Evolutionary conservation across 371 early-diverging fungal species (phyloP), one percentile per base, ranked within the genome.

Genomic region (Circinella minor): DNA sequence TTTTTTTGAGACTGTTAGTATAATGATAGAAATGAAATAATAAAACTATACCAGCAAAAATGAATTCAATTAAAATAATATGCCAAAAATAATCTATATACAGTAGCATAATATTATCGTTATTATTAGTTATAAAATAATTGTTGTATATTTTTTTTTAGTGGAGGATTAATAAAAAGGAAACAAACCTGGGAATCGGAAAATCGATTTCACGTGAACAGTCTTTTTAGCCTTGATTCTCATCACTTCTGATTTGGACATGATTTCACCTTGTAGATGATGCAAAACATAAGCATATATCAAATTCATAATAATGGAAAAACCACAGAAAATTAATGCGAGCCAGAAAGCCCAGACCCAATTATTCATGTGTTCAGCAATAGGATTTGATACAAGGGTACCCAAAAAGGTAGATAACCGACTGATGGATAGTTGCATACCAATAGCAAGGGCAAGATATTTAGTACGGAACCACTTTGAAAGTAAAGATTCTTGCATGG

Each of bases 271-370:
- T 18, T 78, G 74, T 14, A 81, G 68, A n/a, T 71, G 77, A 39
- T 67, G 71, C 17, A 86, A 76, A 3, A 82, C 74, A 9, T 82
- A 68, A 9, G 81, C 83, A 63, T 87, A 87, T 10, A 82, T 49
- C 18, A 86, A 48, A 43, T 84, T 86, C 76, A 84, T 77, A 10
- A 74, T 27, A 37, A 81, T 77, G 5, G 84, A 82, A 63, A 86
- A 81, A 13, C 70, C 73, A 61, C 86, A 85, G 18, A 88, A 63
- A 39, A 80, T 80, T 43, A 81, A 77, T 0, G 84, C 77, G 0
- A 86, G 67, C 86, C 88, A 88, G 36, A 88, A 82, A 0, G 84
- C 68, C 77, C 82, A 82, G 3, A 86, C 86, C 77, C 82, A 86
- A 49, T 83, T 83, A 39, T 76, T 77, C 9, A 83, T 81, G 9